Evolutionary conservation across 2,329 filamentous ascomycete genomes (phyloP), one percentile per base, ranked within the genome.

Genomic region (Trichoderma sp.): DNA sequence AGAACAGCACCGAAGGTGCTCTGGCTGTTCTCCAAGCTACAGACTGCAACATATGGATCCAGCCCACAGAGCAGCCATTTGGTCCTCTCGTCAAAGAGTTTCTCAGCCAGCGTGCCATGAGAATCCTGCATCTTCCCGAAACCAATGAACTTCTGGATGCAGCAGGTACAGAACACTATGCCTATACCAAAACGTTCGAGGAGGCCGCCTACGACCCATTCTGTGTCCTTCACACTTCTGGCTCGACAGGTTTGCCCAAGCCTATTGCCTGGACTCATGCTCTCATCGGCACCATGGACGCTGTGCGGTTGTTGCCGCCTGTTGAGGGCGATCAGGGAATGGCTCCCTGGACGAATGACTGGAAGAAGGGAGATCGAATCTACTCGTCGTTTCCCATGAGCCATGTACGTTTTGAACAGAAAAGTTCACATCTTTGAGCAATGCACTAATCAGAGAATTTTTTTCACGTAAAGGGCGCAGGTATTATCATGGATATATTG

Each of bases 231-330:
- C 81, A 83, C 59, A 83, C 81, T 0, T 83, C 80, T 4, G 82
- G 82, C 2, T 78, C 79, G 1, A 83, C 82, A 3, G 81, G 82
- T 3, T 65, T 80, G 0, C 81, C 81, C 1, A 83, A 83, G 64
- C 80, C 79, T 0, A 79, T 83, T 19, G 60, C 72, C 0, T 76
- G 76, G 72, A 76, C 77, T 2, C 77, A 83, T 71, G 75, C 70
- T 0, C 62, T 77, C 21, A 74, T 77, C 4, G 75, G 73, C 0
- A 78, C 79, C 0, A 75, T 80, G 74, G 81, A 84, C 72, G 78
- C 78, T 0, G 72, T 81, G 1, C 74, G 77, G 6, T 69, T 80
- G 5, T 73, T 82, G 0, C 78, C 80, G 0, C 73, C 75, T 19
- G 71, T 72, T 1, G 74, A 79, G 1, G 80, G 79, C 0, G 75